Conservation (phyloP, 495 filamentous ascomycete genomes). For the Cryomyces minteri region DNA sequence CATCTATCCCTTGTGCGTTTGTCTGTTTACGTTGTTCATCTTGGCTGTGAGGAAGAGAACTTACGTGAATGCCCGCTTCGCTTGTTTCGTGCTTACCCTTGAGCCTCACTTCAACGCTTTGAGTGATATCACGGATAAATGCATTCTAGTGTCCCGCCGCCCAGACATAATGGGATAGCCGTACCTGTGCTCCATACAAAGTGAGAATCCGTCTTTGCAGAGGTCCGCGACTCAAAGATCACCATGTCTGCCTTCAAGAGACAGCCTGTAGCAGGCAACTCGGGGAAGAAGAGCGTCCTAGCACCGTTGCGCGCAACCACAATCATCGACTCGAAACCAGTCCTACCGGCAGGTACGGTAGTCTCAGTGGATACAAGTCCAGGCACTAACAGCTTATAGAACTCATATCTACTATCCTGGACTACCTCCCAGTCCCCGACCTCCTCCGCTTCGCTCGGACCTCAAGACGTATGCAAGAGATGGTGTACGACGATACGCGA, state of each 20-base stretch:
- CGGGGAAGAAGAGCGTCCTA: conserved; percentile 41
- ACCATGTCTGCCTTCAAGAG: conserved; percentile 49
- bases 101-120: too few species aligned
- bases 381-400: conserved; percentile 30
- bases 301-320: conserved; percentile 56
- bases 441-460: conserved; percentile 73
- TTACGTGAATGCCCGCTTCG: too few species aligned
- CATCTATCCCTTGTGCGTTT: too few species aligned
- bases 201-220: too few species aligned
- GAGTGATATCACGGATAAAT: too few species aligned
- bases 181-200: too few species aligned
- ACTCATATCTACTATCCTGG: conserved; percentile 73
- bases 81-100: too few species aligned
- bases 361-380: not conserved
- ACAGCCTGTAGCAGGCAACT: conserved; percentile 27
- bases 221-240: too few species aligned
- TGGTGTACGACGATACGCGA: conserved; percentile 96
- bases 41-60: too few species aligned
- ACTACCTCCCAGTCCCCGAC: conserved; percentile 70
- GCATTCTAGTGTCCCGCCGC: too few species aligned
- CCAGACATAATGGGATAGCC: too few species aligned
- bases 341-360: conserved; percentile 57
- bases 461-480: conserved; percentile 81
- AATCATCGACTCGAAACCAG: conserved; percentile 55
- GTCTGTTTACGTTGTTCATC: too few species aligned